Evolutionary conservation across 768 basidiomycete species (phyloP).

Genomic region (Myochromella boudieri): DNA sequence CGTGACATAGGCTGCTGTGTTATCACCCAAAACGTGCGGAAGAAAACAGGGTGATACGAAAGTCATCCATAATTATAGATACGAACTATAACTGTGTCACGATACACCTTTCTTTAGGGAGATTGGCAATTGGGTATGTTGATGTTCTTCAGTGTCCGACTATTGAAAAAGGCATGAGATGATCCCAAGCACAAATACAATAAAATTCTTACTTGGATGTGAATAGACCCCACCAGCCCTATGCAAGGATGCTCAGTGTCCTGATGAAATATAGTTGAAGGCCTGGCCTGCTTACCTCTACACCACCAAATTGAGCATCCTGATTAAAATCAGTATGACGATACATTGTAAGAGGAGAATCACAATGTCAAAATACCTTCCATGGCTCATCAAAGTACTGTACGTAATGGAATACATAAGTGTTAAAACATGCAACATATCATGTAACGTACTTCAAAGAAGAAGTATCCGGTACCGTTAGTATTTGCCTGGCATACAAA

Average conservation of each 20-base stretch:
- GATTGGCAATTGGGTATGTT: conserved; percentile 60
- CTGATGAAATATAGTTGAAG: no score
- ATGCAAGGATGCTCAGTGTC: not conserved
- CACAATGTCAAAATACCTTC: conserved; percentile 50
- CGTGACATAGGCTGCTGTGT: no score
- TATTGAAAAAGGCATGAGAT: conserved; percentile 23
- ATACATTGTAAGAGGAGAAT: no score
- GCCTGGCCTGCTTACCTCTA: conserved; percentile 39
- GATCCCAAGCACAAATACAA: not conserved
- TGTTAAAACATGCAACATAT: not conserved
- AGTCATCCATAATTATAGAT: no score
- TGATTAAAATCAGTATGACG: conserved; percentile 21
- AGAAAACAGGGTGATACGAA: no score
- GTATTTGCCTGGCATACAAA: conserved; percentile 87
- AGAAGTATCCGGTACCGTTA: conserved; percentile 86
- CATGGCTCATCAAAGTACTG: conserved; percentile 79
- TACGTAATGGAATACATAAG: conserved; percentile 11
- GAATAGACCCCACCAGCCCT: conserved; percentile 52
- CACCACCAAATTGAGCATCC: conserved; percentile 73
- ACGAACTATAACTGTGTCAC: no score
- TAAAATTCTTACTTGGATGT: conserved; percentile 35
- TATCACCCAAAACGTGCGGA: no score
- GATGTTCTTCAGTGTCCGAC: conserved; percentile 71
- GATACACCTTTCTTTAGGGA: conserved; percentile 33
- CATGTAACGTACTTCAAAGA: conserved; percentile 62